A percentile compares a stretch with the other conserved stretches of the same genome.
Conservation (phyloP, 1,139 yeast genomes). For the Arxiozyma telluris region DNA sequence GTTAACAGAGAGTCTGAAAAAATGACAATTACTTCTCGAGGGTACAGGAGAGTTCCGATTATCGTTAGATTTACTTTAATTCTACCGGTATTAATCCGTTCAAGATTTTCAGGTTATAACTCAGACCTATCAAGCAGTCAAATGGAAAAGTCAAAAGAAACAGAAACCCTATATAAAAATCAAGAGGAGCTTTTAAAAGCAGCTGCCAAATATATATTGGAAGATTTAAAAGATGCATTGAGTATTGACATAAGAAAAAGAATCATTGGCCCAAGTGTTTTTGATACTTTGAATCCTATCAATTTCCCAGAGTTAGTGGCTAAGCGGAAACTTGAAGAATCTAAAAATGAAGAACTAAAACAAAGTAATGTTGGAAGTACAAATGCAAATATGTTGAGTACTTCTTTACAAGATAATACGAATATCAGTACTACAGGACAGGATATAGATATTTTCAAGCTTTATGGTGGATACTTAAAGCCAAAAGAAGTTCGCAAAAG, state of each 20-base stretch:
- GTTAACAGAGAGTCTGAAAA: slow-evolving; percentile 60
- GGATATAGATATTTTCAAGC: slow-evolving; percentile 27
- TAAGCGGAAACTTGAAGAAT: slow-evolving; percentile 34
- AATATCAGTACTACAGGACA: slow-evolving; percentile 7
- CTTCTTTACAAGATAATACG: slow-evolving; percentile 4
- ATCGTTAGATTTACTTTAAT: slow-evolving; percentile 22
- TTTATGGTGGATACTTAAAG: slow-evolving; percentile 22
- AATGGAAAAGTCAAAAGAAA: neutral
- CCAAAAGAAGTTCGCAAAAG: slow-evolving; percentile 9
- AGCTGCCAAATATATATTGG: slow-evolving; percentile 49
- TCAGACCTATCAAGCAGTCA: neutral
- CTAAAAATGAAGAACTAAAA: slow-evolving; percentile 21
- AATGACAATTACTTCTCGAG: slow-evolving; percentile 20
- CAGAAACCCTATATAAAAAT: slow-evolving; percentile 12
- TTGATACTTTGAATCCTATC: slow-evolving; percentile 52
- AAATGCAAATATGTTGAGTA: slow-evolving; percentile 12
- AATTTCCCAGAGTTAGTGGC: slow-evolving; percentile 47
- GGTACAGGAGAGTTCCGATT: slow-evolving; percentile 21
- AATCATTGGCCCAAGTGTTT: slow-evolving; percentile 60
- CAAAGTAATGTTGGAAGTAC: slow-evolving; percentile 11
- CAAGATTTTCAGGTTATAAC: slow-evolving; percentile 4
- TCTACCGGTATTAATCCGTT: neutral
- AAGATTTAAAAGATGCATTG: slow-evolving; percentile 56
- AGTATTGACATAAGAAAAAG: slow-evolving; percentile 70
- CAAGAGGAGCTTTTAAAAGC: slow-evolving; percentile 39